Evolutionary conservation across 768 basidiomycete species (phyloP).

Genomic region (Boletus rubroflammeus): DNA sequence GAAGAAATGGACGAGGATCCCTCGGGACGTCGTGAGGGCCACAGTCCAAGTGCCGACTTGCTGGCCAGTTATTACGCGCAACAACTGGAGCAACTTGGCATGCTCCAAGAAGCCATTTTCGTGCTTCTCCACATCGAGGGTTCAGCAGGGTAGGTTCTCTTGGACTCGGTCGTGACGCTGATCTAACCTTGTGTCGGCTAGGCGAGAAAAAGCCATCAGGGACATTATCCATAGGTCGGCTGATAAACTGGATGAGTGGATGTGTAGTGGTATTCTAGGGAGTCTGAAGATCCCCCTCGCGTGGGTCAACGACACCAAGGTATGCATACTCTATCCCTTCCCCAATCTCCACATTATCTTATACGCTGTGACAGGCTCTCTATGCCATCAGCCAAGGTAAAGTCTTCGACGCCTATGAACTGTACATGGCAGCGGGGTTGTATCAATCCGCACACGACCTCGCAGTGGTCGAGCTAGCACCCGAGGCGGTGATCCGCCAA

Average conservation of each 20-base stretch:
- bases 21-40: slow-evolving; percentile 60
- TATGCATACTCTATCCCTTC: slow-evolving; percentile 24
- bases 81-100: slow-evolving; percentile 76
- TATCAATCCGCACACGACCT: slow-evolving; percentile 78
- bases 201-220: slow-evolving; percentile 79
- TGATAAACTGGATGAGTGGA: slow-evolving; percentile 66
- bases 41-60: slow-evolving; percentile 79
- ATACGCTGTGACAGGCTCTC: slow-evolving; percentile 50
- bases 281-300: slow-evolving; percentile 75
- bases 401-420: slow-evolving; percentile 70
- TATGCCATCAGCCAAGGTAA: slow-evolving; percentile 58
- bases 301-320: slow-evolving; percentile 93
- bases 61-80: slow-evolving; percentile 82
- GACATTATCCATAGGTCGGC: slow-evolving; percentile 74
- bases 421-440: slow-evolving; percentile 66
- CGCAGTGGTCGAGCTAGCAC: slow-evolving; percentile 81
- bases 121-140: slow-evolving; percentile 87
- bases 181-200: slow-evolving; percentile 32
- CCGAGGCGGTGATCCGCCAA: slow-evolving; percentile 71
- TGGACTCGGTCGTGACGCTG: not conserved
- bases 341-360: not conserved
- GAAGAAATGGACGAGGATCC: slow-evolving; percentile 37
- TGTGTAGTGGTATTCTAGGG: slow-evolving; percentile 63
- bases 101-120: slow-evolving; percentile 85
- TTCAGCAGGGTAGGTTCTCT: slow-evolving; percentile 58